Evolutionary conservation across 2,329 filamentous ascomycete species (phyloP).

Genomic region (Sporothrix protearum): DNA sequence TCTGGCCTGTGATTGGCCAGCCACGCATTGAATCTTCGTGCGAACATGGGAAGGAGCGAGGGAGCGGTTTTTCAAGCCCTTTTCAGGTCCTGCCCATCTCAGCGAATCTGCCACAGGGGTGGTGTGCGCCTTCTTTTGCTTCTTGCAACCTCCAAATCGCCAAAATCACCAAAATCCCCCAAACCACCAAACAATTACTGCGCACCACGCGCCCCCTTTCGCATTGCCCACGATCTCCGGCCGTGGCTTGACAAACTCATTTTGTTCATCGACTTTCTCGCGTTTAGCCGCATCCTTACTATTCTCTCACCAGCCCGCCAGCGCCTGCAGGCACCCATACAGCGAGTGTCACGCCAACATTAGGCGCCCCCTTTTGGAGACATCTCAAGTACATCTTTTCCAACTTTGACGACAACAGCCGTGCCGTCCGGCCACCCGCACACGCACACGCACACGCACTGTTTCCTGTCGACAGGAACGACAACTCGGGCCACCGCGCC

Average conservation of each 20-base stretch:
- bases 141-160: not conserved
- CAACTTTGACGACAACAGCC: not conserved
- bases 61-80: constrained; percentile 4
- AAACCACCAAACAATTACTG: not conserved
- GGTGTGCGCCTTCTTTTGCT: not conserved
- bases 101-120: not conserved
- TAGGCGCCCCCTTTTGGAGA: not conserved
- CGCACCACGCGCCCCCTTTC: not conserved
- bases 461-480: not conserved
- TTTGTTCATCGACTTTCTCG: not conserved
- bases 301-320: not conserved
- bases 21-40: not conserved
- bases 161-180: not conserved
- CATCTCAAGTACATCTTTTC: not conserved
- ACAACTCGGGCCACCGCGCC: not conserved
- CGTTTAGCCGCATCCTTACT: not conserved
- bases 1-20: constrained; percentile 14
- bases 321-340: not conserved
- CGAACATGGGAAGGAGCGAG: constrained; percentile 9
- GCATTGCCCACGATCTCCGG: not conserved
- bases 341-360: not conserved
- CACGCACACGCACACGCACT: not conserved
- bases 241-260: not conserved
- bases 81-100: not conserved
- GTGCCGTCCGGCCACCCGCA: not conserved